Base-by-base conservation (phyloP, 495 filamentous ascomycete species). In the Chlorociboria aeruginascens region DNA sequence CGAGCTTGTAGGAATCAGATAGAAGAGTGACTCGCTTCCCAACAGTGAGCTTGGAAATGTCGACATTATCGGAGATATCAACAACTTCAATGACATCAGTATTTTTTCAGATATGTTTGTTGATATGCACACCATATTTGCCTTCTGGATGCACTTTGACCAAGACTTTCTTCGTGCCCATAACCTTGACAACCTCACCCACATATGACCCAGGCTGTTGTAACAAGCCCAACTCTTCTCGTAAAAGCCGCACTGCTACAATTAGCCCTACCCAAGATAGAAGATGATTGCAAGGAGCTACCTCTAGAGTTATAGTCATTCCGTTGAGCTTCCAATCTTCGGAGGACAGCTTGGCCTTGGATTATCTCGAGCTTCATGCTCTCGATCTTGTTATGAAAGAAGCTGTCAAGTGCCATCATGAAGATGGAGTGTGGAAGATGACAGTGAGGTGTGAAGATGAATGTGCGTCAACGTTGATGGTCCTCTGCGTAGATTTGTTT, bases 341-440 rank as follows among this genome's bases (percentile, higher is more conserved):
- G 81, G 45, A 99, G 73, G 44, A 94, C 86, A 41, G 93, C 90
- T 71, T 97, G 93, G 34, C 92, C 90, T 66, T 95, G 88, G 59
- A 99, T 87, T 56, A 99, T 99, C 76, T 97, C 90, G 62, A 97
- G 86, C 78, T 97, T 95, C 83, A 96, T 93, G 64, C 82, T 80
- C 84, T 99, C 92, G 67, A 99, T 95, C 76, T 99, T 99, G 69
- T 97, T 96, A 73, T 88, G 85, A 66, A 90, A 99, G 69, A 95
- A 99, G 68, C 83, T 95, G 68, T 97, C 92, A 69, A 99, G 84
- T 76, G 90, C 88, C 92, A 98, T 98, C 60, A 54, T 76, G 75
- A 66, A 66, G 29, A 33, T 11, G 42, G 29, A n/a, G 11, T 7
- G 13, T 28, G 2, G 40, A 13, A 25, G 7, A 14, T 10, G 14